Evolutionary conservation across 805 yeast genomes (phyloP).

Genomic region (Ogataea corticis): DNA sequence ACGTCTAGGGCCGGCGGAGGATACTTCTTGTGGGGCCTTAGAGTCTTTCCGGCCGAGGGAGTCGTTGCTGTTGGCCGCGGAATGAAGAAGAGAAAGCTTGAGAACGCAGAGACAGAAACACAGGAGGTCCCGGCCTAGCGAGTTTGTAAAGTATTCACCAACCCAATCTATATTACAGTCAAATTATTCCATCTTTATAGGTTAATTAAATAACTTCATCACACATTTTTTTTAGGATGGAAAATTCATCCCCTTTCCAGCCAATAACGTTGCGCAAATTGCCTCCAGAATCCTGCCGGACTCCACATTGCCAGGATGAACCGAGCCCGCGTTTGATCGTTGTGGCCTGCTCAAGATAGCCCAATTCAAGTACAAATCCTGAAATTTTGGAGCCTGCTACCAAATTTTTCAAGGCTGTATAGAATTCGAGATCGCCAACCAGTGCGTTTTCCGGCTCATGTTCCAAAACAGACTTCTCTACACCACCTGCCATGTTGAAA

Average conservation of each 20-base stretch:
- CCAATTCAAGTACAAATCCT: constrained; percentile 78
- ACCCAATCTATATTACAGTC: not conserved
- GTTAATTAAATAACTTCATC: constrained; percentile 10
- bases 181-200: no score
- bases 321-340: constrained; percentile 4
- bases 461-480: constrained; percentile 61
- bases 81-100: constrained; percentile 41
- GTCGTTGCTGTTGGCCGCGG: constrained; percentile 73
- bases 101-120: constrained; percentile 12
- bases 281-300: constrained; percentile 50
- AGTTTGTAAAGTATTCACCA: constrained; percentile 6
- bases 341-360: constrained; percentile 55
- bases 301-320: constrained; percentile 44
- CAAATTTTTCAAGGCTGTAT: constrained; percentile 50
- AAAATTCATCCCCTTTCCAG: constrained; percentile 39
- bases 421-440: constrained; percentile 77
- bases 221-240: constrained; percentile 16
- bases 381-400: constrained; percentile 42
- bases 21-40: constrained; percentile 71
- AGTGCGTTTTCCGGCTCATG: constrained; percentile 82
- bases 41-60: constrained; percentile 70
- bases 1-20: constrained; percentile 94
- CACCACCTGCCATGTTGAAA: constrained; percentile 41
- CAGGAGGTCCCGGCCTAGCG: not conserved
- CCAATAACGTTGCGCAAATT: constrained; percentile 65